These are phyloP conservation scores for Pythium brachiatum DNA, from an alignment of 352 stramenopile genomes.

Conservation along the genomic window DNA sequence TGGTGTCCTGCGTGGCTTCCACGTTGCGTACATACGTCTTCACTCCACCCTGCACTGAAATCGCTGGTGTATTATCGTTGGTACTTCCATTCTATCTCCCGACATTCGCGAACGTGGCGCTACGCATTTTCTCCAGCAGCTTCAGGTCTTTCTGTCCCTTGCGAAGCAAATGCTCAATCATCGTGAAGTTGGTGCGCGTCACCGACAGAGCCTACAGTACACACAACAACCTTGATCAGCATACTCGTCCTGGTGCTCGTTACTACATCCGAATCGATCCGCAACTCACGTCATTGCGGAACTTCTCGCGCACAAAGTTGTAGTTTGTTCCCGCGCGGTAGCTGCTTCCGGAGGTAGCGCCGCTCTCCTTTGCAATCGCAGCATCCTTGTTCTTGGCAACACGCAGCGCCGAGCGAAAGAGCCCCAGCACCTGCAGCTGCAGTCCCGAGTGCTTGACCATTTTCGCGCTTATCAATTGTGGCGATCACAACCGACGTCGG, in stretches of 20 bases:
- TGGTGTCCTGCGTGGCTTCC: no score
- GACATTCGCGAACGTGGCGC: constrained; percentile 48
- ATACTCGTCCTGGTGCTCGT: no score
- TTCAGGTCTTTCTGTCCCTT: constrained; percentile 84
- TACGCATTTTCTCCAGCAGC: constrained; percentile 71
- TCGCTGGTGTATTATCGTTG: not conserved
- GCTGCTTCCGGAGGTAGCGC: not conserved
- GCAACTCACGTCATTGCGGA: constrained; percentile 66
- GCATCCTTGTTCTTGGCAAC: constrained; percentile 59
- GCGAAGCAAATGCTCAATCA: constrained; percentile 85
- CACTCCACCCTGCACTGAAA: not conserved
- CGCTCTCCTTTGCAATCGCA: constrained; percentile 21
- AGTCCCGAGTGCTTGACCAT: constrained; percentile 61
- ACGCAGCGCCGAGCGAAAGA: constrained; percentile 66
- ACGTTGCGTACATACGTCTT: no score
- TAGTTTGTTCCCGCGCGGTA: constrained; percentile 23
- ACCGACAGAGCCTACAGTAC: constrained; percentile 59
- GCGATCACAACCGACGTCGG: constrained; percentile 18
- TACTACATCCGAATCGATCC: no score
- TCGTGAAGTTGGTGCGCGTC: constrained; percentile 66
- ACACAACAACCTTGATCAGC: not conserved
- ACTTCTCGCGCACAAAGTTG: constrained; percentile 72
- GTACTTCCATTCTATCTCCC: constrained; percentile 9
- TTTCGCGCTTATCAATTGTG: constrained; percentile 5
- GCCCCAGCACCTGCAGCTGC: constrained; percentile 70